Base-by-base conservation (phyloP, 305 asterid genomes). In the Caryopteris hybrid region DNA sequence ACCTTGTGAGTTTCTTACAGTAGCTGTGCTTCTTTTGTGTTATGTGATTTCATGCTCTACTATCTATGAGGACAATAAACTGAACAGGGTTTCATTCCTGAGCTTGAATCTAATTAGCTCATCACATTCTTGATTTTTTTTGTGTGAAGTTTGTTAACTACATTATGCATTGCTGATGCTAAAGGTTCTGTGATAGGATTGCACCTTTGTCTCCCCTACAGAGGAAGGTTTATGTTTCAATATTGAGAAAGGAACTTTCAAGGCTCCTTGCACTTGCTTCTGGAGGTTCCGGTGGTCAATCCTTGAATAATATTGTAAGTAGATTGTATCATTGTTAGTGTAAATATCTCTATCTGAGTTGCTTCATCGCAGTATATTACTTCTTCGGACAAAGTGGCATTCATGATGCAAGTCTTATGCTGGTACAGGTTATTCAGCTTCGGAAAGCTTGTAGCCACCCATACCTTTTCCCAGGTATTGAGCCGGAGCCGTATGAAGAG, bases 381-480 rank as follows among this genome's bases (percentile, higher is more conserved):
- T 38, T 43, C 42, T 29, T 39, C 20, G 38, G 53, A 29, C 38
- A 27, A 46, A 45, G 46, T 60, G 66, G 50, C 51, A 29, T 45
- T 55, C 57, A 23, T 68, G 47, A 56, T 61, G 68, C 39, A 58
- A 72, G 50, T 55, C 73, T 56, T 57, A 72, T 77, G 61, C 66
- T 65, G 43, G 53, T 59, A 57, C 87, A 93, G 99, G 97, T 91
- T 68, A 86, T 93, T 76, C 99, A 93, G 82, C 91, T 93, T 8
- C 87, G 99, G 43, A 93, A 93, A 80, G 96, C 99, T 59, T 93
- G 99, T 70, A 93, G 96, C 78, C 99, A 93, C 74, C 99, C 99
- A 4, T 93, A 91, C 82, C 96, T 93, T 79, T 93, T 93, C 74
- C 91, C 92, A 7, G 97, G 97, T 66, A 91, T 93, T 69, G 99